These are phyloP conservation scores for Pseudogymnoascus pannorum DNA, from an alignment of 2,329 filamentous ascomycete genomes.

Conservation along the genomic window DNA sequence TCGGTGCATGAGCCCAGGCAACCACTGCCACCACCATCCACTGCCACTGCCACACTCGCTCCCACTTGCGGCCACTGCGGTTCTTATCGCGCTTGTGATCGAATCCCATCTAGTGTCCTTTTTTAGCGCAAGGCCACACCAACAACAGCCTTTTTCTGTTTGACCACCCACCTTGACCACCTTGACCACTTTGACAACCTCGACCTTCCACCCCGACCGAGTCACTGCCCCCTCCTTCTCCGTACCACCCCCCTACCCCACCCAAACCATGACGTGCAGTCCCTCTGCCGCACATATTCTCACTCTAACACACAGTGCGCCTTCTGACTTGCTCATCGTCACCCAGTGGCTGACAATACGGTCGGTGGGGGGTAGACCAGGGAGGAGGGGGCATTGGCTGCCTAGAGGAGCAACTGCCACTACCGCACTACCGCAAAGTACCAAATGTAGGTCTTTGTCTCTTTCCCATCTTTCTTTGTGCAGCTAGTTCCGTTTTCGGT, in stretches of 20 bases:
- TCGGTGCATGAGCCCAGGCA: not conserved
- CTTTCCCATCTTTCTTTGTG: not conserved
- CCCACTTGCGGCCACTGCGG: not conserved
- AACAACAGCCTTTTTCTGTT: not conserved
- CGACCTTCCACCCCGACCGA: not conserved
- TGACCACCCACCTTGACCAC: not conserved
- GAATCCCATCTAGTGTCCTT: not conserved
- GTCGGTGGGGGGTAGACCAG: not conserved
- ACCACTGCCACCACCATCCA: no score
- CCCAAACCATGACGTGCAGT: not conserved
- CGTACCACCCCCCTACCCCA: not conserved
- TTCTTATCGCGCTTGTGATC: not conserved
- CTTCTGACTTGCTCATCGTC: not conserved
- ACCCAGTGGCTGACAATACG: not conserved
- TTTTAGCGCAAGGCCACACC: not conserved
- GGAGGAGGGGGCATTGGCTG: not conserved
- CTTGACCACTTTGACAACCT: not conserved
- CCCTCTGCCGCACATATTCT: not conserved
- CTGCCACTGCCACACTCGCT: not conserved
- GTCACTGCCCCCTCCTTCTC: not conserved
- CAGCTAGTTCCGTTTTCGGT: not conserved
- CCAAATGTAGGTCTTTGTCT: not conserved
- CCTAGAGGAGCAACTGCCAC: not conserved
- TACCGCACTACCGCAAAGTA: not conserved
- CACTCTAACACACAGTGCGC: not conserved